These are phyloP conservation scores for Mycena sp. DNA, from an alignment of 1,284 basidiomycete species.

Conservation along the genomic window DNA sequence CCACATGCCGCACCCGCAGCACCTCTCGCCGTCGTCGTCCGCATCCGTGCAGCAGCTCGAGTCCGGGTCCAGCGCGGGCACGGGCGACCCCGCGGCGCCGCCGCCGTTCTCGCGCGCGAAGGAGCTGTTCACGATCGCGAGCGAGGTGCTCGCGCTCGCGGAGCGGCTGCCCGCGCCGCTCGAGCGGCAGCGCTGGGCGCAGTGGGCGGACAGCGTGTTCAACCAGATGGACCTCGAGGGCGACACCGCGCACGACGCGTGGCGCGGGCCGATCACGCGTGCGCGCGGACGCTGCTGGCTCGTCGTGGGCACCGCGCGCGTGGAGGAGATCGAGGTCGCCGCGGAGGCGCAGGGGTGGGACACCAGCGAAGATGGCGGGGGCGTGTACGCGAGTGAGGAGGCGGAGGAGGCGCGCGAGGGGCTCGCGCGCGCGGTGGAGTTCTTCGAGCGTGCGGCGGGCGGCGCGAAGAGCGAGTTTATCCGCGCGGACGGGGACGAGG, in stretches of 20 bases:
- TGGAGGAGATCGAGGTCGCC: conserved; percentile 59
- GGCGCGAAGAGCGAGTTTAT: conserved; percentile 31
- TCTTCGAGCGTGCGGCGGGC: conserved; percentile 58
- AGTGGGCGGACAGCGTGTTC: conserved; percentile 68
- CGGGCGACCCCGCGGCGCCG: conserved; percentile 1
- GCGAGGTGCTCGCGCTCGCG: conserved; percentile 64
- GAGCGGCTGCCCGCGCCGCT: conserved; percentile 57
- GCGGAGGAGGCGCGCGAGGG: conserved; percentile 63
- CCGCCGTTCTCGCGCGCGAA: conserved; percentile 60
- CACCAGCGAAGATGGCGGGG: conserved; percentile 21
- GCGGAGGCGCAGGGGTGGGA: conserved; percentile 53
- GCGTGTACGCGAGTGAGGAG: conserved; percentile 50
- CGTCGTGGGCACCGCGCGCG: conserved; percentile 59
- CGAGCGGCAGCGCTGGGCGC: conserved; percentile 63
- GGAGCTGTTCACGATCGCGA: conserved; percentile 68
- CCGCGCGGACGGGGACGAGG: neutral
- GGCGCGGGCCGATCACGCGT: conserved; percentile 55
- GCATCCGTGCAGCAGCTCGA: too few relatives aligned
- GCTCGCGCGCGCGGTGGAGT: conserved; percentile 56
- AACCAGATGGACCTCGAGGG: conserved; percentile 70
- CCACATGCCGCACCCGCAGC: conserved; percentile 69
- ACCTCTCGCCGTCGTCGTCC: neutral
- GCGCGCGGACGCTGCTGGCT: conserved; percentile 65
- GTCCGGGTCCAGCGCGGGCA: too few relatives aligned
- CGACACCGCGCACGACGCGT: conserved; percentile 49